Conservation (phyloP, 257 asterid genomes). For the Penstemon eatonii region DNA sequence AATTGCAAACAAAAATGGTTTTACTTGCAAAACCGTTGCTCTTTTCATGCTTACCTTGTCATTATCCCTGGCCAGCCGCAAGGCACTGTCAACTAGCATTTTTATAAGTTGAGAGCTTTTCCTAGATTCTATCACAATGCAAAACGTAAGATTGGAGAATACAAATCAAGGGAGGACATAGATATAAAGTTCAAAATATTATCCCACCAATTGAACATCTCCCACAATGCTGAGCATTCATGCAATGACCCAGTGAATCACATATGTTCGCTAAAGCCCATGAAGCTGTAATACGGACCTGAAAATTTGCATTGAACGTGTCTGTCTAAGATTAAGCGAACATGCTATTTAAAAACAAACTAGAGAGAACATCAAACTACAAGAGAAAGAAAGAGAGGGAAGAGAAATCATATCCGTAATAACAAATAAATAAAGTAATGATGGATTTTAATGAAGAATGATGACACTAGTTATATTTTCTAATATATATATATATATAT, state of each 20-base stretch:
- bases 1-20: slow-evolving; percentile 10
- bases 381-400: slow-evolving; percentile 3
- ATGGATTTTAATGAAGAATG: not conserved
- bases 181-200: slow-evolving; percentile 26
- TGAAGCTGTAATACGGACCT: slow-evolving; percentile 94
- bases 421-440: not conserved
- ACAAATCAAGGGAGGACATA: slow-evolving; percentile 31
- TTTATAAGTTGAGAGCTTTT: slow-evolving; percentile 48
- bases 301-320: slow-evolving; percentile 37
- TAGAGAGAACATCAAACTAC: slow-evolving; percentile 13
- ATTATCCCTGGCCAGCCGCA: slow-evolving; percentile 75
- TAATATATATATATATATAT: not conserved
- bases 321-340: slow-evolving; percentile 26
- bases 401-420: not conserved
- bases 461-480: not conserved
- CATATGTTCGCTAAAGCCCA: slow-evolving; percentile 96
- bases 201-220: slow-evolving; percentile 45
- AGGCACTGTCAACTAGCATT: slow-evolving; percentile 62
- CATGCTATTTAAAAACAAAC: slow-evolving; percentile 7
- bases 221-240: slow-evolving; percentile 48
- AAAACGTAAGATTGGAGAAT: slow-evolving; percentile 32
- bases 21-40: slow-evolving; percentile 1
- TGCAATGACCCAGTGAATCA: slow-evolving; percentile 71
- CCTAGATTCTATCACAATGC: slow-evolving; percentile 46
- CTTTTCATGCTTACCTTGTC: slow-evolving; percentile 68